phyloP scores from a whole-genome alignment of 2,329 filamentous ascomycete genomes.

The Colletotrichum paranaense region DNA sequence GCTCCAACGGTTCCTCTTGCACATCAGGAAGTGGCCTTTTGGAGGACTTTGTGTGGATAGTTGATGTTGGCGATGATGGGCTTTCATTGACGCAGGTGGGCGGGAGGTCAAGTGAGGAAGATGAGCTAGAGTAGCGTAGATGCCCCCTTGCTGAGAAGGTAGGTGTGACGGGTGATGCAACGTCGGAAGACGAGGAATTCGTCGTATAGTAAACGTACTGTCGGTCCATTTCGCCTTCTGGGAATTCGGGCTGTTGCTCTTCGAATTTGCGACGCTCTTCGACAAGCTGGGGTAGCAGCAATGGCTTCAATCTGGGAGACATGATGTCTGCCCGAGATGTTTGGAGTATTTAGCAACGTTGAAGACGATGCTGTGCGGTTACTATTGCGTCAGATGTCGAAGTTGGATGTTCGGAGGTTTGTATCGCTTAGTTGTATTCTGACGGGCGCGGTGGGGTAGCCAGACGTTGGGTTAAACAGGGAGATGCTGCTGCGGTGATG shows the following conservation, averaged over 20 bases:
- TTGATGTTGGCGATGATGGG: slow-evolving; percentile 63
- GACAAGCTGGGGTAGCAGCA: slow-evolving; percentile 65
- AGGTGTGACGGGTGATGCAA: slow-evolving; percentile 77
- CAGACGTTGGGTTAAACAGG: slow-evolving; percentile 2
- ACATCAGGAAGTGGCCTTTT: slow-evolving; percentile 83
- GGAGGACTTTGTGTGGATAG: slow-evolving; percentile 58
- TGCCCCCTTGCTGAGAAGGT: slow-evolving; percentile 75
- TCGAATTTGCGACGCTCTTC: slow-evolving; percentile 60
- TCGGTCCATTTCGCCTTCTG: slow-evolving; percentile 47
- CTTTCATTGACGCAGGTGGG: slow-evolving; percentile 58
- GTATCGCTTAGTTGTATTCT: slow-evolving; percentile 1
- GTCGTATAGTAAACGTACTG: slow-evolving; percentile 57
- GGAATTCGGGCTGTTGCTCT: slow-evolving; percentile 40
- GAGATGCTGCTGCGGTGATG: slow-evolving; percentile 9
- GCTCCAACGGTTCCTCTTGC: slow-evolving; percentile 83
- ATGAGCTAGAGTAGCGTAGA: slow-evolving; percentile 77
- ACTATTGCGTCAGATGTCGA: slow-evolving; percentile 4
- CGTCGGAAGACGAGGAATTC: slow-evolving; percentile 72
- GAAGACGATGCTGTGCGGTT: not conserved
- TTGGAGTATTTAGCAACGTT: not conserved
- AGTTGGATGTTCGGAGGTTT: slow-evolving; percentile 1
- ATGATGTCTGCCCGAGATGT: slow-evolving; percentile 43
- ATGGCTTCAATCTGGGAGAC: slow-evolving; percentile 63
- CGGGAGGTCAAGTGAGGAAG: slow-evolving; percentile 79
- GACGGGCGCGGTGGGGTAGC: slow-evolving; percentile 16